These are phyloP conservation scores for Ploettnerulaceae sp. DNA, from an alignment of 2,329 filamentous ascomycete genomes.

Conservation along the genomic window DNA sequence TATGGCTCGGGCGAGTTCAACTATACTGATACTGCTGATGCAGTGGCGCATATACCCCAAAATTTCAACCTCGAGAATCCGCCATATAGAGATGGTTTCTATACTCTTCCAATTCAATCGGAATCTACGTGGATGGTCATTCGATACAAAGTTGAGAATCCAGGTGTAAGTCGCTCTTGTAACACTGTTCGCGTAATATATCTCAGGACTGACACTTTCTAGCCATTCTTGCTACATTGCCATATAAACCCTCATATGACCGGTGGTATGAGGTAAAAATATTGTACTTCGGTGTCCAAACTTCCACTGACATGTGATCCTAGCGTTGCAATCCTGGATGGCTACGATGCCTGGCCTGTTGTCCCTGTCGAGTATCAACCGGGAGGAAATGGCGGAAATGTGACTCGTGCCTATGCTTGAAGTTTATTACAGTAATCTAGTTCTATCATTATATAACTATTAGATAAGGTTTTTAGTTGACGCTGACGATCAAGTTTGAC, in stretches of 20 bases:
- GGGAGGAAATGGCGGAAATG: conserved; percentile 9
- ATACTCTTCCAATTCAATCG: conserved; percentile 26
- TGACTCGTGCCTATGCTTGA: too few species aligned
- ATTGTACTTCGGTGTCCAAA: not conserved
- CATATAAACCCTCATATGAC: conserved; percentile 45
- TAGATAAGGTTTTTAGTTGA: too few species aligned
- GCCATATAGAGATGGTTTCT: conserved; percentile 39
- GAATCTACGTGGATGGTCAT: conserved; percentile 39
- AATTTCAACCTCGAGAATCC: conserved; percentile 43
- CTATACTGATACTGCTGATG: conserved; percentile 39
- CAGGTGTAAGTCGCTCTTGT: conserved; percentile 30
- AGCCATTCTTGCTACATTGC: conserved; percentile 45
- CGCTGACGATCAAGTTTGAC: too few species aligned
- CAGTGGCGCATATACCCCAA: conserved; percentile 36
- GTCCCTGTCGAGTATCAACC: conserved; percentile 19
- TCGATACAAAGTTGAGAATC: conserved; percentile 42
- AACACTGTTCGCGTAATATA: not conserved
- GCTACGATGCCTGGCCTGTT: conserved; percentile 42
- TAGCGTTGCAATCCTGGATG: conserved; percentile 41
- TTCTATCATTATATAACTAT: too few species aligned
- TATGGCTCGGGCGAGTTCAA: conserved; percentile 36
- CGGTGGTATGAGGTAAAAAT: conserved; percentile 40
- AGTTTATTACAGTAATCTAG: too few species aligned
- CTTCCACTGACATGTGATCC: not conserved
- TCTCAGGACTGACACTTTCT: not conserved